Base-by-base conservation (phyloP, 768 basidiomycete genomes). In the Paxillus rubicundulus region DNA sequence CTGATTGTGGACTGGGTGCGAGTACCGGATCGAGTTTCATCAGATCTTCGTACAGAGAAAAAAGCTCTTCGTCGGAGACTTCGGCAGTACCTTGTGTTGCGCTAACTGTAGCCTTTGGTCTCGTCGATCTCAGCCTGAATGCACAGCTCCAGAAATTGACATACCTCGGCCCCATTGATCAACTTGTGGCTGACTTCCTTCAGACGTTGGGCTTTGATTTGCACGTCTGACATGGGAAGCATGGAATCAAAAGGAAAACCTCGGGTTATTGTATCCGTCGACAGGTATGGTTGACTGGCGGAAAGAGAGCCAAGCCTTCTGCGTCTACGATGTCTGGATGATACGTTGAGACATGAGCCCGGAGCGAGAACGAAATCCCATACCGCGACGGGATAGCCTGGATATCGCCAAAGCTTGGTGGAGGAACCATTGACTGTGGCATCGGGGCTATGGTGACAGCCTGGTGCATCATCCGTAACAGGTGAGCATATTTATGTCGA, bases 41-140 rank as follows among this genome's bases (percentile, higher is more conserved):
- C 4, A 81, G 51, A 45, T 77, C 74, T 30, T 71, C 65, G 47
- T 79, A 81, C 20, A 81, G 55, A 6, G 65, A 56, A 4, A 68
- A 54, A 7, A 77, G 62, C 16, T 78, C 69, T 4, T 64, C 63
- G 21, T 78, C 77, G 0, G 70, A 63, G 56, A 16, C 1, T 39
- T 42, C 28, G 3, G n/a, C n/a, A 6, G 9, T 27, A 9, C 17
- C 24, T 24, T 12, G 12, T 14, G 42, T 28, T 16, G 24, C 27
- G 24, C 28, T 27, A 30, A 13, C 14, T 28, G 27, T 10, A 28
- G n/a, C 24, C 24, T 39, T 27, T 28, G 21, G 18, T 12, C 14
- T 28, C 21, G 27, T 27, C 20, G 14, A 14, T 14, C 13, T 27
- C 14, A 14, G 13, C 42, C 24, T 16, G 24, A 13, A 16, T 6